These are phyloP conservation scores for Boletus sp. DNA, from an alignment of 1,284 basidiomycete genomes.

Conservation along the genomic window DNA sequence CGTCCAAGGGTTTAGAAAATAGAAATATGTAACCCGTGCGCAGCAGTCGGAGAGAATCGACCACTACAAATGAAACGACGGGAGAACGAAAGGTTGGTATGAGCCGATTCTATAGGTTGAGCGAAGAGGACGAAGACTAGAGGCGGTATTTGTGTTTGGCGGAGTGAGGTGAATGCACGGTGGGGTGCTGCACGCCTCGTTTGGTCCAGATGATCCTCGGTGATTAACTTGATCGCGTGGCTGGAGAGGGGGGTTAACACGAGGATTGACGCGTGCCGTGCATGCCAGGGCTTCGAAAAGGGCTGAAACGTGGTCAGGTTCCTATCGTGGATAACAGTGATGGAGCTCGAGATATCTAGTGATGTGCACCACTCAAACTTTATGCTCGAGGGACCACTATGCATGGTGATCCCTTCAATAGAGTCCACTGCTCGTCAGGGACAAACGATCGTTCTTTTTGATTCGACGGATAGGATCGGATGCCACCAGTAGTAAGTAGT, in stretches of 20 bases:
- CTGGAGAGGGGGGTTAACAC: constrained; percentile 16
- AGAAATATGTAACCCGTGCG: background rate
- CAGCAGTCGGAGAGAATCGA: background rate
- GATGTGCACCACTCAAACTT: background rate
- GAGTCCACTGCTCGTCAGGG: too few species aligned
- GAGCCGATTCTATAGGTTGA: constrained; percentile 2
- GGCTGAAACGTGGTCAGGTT: constrained; percentile 18
- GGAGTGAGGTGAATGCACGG: background rate
- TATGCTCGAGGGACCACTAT: too few species aligned
- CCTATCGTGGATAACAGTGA: constrained; percentile 9
- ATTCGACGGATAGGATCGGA: too few species aligned
- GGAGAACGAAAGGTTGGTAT: constrained; percentile 1
- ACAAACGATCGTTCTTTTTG: too few species aligned
- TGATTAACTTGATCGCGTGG: constrained; percentile 22
- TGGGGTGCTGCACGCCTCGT: constrained; percentile 16
- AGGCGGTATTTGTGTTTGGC: constrained; percentile 20
- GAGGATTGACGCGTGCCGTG: constrained; percentile 16
- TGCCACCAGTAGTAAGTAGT: too few species aligned
- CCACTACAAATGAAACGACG: background rate
- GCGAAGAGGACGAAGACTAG: background rate
- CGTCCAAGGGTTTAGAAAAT: background rate
- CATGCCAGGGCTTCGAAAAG: constrained; percentile 6
- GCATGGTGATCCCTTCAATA: background rate
- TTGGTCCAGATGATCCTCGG: constrained; percentile 22
- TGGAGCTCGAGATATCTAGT: background rate